These are phyloP conservation scores for Colletotrichum sp. DNA, from an alignment of 2,329 filamentous ascomycete species.

Conservation along the genomic window DNA sequence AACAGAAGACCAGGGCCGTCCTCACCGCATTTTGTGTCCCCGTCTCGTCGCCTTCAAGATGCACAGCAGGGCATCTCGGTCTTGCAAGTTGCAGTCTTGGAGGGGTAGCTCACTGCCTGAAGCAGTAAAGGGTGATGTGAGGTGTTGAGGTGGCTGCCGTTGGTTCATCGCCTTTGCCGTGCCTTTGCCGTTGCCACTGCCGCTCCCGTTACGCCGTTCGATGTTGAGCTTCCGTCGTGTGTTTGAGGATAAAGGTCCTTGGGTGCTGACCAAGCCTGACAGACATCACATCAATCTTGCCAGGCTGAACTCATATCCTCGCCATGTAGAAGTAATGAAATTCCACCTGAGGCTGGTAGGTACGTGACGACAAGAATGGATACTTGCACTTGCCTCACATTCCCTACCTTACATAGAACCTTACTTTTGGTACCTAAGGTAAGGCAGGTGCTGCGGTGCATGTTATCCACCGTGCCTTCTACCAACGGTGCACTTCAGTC, in stretches of 20 bases:
- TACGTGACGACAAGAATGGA: not conserved
- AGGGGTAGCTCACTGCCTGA: not conserved
- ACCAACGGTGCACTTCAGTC: too few relatives aligned
- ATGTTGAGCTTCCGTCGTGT: not conserved
- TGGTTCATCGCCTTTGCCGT: not conserved
- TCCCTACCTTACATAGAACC: not conserved
- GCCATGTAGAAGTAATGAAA: too few relatives aligned
- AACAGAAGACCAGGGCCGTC: slow-evolving; percentile 2
- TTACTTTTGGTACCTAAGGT: not conserved
- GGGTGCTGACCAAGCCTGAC: slow-evolving; percentile 9
- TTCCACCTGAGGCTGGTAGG: not conserved
- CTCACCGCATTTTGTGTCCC: slow-evolving; percentile 15
- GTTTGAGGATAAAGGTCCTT: not conserved
- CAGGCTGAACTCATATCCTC: not conserved
- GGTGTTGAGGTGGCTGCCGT: not conserved
- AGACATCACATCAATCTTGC: not conserved
- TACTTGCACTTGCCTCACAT: not conserved
- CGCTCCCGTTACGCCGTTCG: not conserved
- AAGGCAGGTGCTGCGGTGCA: not conserved
- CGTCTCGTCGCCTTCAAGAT: not conserved
- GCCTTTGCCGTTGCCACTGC: not conserved
- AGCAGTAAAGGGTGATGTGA: not conserved
- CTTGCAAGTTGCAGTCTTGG: not conserved
- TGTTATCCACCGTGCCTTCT: not conserved
- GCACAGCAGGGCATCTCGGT: not conserved